phyloP scores from a whole-genome alignment of 2,329 filamentous ascomycete species.

The Sporothrix humicola region DNA sequence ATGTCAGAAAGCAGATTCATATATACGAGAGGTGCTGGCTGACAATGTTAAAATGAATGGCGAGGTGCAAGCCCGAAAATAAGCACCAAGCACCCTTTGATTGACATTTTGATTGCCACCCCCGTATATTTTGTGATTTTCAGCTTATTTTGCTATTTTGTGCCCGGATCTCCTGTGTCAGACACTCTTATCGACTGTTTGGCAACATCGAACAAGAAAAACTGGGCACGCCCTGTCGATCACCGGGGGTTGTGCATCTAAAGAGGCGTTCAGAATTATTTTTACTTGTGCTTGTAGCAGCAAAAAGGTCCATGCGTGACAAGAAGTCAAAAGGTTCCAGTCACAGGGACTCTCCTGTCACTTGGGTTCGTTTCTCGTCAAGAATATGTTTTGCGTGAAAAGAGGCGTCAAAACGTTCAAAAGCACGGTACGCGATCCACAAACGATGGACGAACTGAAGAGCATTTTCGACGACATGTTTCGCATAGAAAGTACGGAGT shows the following conservation, averaged over 20 bases:
- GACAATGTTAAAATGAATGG: not conserved
- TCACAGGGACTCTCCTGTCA: conserved; percentile 10
- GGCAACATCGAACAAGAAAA: conserved; percentile 16
- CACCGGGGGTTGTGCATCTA: not conserved
- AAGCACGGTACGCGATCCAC: no score
- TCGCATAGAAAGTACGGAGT: not conserved
- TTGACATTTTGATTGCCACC: not conserved
- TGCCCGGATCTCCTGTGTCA: not conserved
- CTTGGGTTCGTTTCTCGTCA: conserved; percentile 26
- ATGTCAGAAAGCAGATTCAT: no score
- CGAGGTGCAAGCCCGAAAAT: not conserved
- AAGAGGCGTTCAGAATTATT: not conserved
- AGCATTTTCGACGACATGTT: not conserved
- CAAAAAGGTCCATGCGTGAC: not conserved
- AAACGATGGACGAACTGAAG: not conserved
- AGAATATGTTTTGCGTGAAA: not conserved
- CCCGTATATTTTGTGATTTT: not conserved
- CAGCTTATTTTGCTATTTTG: not conserved
- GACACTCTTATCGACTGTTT: not conserved
- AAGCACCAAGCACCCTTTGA: not conserved
- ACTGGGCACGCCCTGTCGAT: conserved; percentile 25
- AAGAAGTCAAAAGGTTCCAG: no score
- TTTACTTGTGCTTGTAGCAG: no score
- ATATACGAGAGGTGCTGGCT: no score
- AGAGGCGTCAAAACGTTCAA: not conserved